These are phyloP conservation scores for Cadophora sp. DNA, from an alignment of 2,329 filamentous ascomycete genomes.

Conservation along the genomic window DNA sequence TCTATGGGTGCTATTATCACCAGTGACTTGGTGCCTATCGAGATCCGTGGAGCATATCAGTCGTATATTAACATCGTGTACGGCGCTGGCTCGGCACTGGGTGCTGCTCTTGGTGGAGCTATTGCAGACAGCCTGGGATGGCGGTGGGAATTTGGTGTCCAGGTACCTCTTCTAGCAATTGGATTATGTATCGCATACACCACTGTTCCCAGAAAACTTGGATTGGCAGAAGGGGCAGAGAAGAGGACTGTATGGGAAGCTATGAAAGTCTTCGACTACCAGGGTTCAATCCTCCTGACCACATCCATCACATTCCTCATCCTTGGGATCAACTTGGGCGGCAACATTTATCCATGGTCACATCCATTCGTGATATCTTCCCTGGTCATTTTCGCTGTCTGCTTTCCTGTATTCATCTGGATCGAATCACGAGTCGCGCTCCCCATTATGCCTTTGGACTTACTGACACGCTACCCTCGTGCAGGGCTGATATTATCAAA, in stretches of 20 bases:
- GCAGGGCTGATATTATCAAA: conserved; percentile 65
- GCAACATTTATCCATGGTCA: conserved; percentile 68
- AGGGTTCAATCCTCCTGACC: conserved; percentile 61
- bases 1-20: conserved; percentile 74
- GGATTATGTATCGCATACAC: conserved; percentile 54
- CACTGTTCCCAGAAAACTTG: conserved; percentile 60
- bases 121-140: conserved; percentile 75
- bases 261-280: conserved; percentile 62
- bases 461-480: conserved; percentile 58
- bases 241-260: conserved; percentile 55
- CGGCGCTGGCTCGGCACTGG: conserved; percentile 63
- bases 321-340: conserved; percentile 65
- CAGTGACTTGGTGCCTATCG: conserved; percentile 76
- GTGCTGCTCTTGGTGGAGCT: conserved; percentile 72
- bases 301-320: conserved; percentile 61
- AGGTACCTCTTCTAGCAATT: conserved; percentile 56
- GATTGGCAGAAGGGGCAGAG: conserved; percentile 52
- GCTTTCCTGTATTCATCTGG: conserved; percentile 59
- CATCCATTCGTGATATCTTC: conserved; percentile 63
- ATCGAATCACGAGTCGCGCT: conserved; percentile 57
- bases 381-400: conserved; percentile 55
- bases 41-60: conserved; percentile 70
- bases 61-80: conserved; percentile 72
- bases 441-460: conserved; percentile 66
- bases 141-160: conserved; percentile 74